Base-by-base conservation (phyloP, 1,139 yeast genomes). In the Kodamaea sp. region DNA sequence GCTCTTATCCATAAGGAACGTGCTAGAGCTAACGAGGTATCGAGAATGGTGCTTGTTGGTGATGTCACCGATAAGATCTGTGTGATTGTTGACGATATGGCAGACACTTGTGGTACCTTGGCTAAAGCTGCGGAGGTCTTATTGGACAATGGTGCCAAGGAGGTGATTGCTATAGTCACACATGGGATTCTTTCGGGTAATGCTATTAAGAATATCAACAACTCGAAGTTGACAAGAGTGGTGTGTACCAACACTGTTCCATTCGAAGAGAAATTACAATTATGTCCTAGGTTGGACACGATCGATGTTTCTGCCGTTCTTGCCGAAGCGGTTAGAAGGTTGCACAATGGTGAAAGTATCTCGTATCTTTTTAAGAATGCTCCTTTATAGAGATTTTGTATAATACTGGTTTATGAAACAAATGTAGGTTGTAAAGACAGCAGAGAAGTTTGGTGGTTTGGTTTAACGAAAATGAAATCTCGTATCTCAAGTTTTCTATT, bases 1-100 rank as follows among this genome's bases (percentile, higher is more conserved):
- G 97, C 98, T 9, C 78, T 92, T 60, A 92, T 92, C 54, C 98
- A 92, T 66, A 92, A 92, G 65, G 98, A 92, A 67, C 79, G 98
- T 57, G 94, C 92, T 32, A 77, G 90, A 47, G 97, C 97, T 34
- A 92, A 92, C 62, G 97, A 89, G 61, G 96, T 90, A 25, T 80
- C 90, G 31, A 76, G 88, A 55, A 90, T 90, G 98, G 97, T 92
- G 24, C 77, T 92, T 40, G 98, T 92, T 38, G 98, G 98, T 49
- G 97, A 92, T 62, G 98, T 92, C 29, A 69, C 83, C 8, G 84
- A 82, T 50, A 89, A 89, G 65, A 79, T 85, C 37, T 90, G 97
- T 65, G 75, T 92, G 42, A 79, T 92, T 50, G 95, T 92, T 32
- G 98, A 92, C 65, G 98, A 92, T 60, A 90, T 92, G 95, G 98